Base-by-base conservation (phyloP, 225 moss, liverwort and hornwort genomes). In the Anthoceros angustus region DNA sequence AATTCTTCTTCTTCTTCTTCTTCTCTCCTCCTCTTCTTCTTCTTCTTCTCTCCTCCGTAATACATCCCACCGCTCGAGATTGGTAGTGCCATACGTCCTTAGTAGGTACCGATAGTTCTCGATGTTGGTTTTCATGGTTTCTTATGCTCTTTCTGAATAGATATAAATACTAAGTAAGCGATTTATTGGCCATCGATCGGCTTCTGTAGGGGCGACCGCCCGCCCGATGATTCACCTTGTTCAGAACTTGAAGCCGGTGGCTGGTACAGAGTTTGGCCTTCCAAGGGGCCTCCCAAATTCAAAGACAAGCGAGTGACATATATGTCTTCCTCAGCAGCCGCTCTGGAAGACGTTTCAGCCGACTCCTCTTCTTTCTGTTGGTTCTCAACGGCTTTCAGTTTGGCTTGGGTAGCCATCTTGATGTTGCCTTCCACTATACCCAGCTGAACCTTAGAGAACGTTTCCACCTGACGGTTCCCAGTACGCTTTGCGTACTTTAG, bases 391-490 rank as follows among this genome's bases (percentile, higher is more conserved):
- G 55, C 55, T 55, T 55, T 55, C 23, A 55, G 55, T 23, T 55
- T 55, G 7, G 55, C 55, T 55, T 55, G n/a, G 23, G 55, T 55
- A 12, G 55, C 55, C 55, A 71, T 73, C 62, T 75, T 72, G 26
- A 77, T 71, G 65, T 76, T 88, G 16, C 88, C 94, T 79, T 78
- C 80, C 32, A 83, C 91, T 21, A 95, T 78, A 40, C 94, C 94
- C 73, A 95, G 83, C 50, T 85, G 76, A 43, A 88, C 90, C 50
- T 78, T 88, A 14, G 85, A 88, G 71, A 85, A 86, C 16, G 77
- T 82, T 72, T 91, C 85, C 24, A 91, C 85, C 60, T 78, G 75
- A 72, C 71, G 78, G 74, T 91, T 86, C 45, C 72, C 78, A 62
- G 81, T 80, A n/a, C 79, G 83, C 72, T 63, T 76, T 26, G 94